A percentile compares a stretch with the other conserved stretches of the same genome.
Evolutionary conservation across 1,139 yeast species (phyloP).

Genomic region (Protomyces macrosporus): DNA sequence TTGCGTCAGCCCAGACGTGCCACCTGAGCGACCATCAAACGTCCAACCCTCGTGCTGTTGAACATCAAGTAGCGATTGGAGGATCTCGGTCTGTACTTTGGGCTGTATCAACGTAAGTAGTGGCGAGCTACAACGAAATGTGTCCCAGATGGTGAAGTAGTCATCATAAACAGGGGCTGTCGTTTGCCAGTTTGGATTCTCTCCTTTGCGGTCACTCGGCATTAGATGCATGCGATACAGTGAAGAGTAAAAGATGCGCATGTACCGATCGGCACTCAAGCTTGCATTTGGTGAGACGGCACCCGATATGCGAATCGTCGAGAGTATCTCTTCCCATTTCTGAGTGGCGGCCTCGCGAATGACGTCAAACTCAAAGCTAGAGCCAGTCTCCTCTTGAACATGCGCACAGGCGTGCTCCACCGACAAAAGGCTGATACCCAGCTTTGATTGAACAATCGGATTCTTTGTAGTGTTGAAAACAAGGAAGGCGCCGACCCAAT

Average conservation of each 20-base stretch:
- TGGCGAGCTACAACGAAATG: slow-evolving; percentile 21
- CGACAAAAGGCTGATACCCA: slow-evolving; percentile 18
- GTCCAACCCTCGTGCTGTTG: slow-evolving; percentile 26
- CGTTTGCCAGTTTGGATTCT: slow-evolving; percentile 16
- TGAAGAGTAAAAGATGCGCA: slow-evolving; percentile 19
- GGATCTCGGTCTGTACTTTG: slow-evolving; percentile 2
- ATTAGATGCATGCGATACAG: slow-evolving; percentile 18
- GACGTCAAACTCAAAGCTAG: slow-evolving; percentile 4
- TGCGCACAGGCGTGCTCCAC: slow-evolving; percentile 4
- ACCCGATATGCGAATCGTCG: neutral
- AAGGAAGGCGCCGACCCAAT: slow-evolving; percentile 20
- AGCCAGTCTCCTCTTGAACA: slow-evolving; percentile 5
- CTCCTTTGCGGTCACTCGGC: slow-evolving; percentile 14
- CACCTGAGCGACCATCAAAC: slow-evolving; percentile 21
- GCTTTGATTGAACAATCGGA: slow-evolving; percentile 9
- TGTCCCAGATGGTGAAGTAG: slow-evolving; percentile 24
- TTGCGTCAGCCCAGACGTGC: slow-evolving; percentile 20
- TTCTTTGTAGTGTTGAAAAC: slow-evolving; percentile 16
- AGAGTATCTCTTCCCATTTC: slow-evolving; percentile 3
- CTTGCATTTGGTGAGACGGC: slow-evolving; percentile 7
- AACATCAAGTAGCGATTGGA: slow-evolving; percentile 7
- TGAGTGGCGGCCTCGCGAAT: neutral
- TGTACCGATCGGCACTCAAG: neutral
- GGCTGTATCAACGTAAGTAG: slow-evolving; percentile 16
- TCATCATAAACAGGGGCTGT: slow-evolving; percentile 14